A percentile compares a stretch with the other conserved stretches of the same genome.
Conservation (phyloP, 2,329 filamentous ascomycete genomes). For the Fusarium verticillioides region DNA sequence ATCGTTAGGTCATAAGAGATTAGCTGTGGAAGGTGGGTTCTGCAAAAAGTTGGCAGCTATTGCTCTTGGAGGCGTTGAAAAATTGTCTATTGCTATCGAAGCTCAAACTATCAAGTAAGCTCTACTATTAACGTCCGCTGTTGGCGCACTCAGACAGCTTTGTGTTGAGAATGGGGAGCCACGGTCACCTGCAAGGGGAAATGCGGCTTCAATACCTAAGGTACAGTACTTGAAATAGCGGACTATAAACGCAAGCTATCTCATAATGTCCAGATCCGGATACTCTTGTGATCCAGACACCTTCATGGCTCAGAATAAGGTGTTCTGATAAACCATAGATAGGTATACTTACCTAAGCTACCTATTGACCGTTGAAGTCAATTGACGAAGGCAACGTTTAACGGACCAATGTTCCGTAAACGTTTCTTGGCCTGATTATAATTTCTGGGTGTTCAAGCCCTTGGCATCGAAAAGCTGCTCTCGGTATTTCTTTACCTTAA, state of each 20-base stretch:
- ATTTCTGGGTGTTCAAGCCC: background rate
- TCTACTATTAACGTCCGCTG: background rate
- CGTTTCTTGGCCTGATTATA: background rate
- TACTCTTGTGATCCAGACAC: background rate
- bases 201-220: constrained; percentile 8
- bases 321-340: background rate
- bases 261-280: background rate
- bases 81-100: background rate
- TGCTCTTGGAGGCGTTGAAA: background rate
- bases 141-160: background rate
- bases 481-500: background rate
- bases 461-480: background rate
- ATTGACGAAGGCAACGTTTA: background rate
- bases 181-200: constrained; percentile 24
- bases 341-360: background rate
- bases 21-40: background rate
- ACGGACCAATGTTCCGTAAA: background rate
- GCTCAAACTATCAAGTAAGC: background rate
- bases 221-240: background rate
- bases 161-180: constrained; percentile 18
- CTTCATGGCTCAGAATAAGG: background rate
- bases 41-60: background rate
- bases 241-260: constrained; percentile 10
- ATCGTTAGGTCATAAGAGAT: background rate
- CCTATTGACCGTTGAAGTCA: background rate